phyloP scores from a whole-genome alignment of 192 early-diverging fungal species.

The Rhizophagus sp. region DNA sequence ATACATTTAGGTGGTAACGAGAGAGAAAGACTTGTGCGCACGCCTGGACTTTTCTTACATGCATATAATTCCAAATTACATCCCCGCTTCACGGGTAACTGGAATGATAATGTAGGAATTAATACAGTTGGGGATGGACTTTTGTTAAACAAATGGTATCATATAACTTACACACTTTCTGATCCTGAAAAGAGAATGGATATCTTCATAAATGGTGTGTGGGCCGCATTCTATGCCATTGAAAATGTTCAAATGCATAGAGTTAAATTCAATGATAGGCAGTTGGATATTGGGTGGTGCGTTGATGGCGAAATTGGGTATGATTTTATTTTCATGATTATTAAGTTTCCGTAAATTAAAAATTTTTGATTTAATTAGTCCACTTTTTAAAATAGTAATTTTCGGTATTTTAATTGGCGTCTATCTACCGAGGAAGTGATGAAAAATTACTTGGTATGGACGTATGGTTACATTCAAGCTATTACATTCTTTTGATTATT shows the following conservation, averaged over 20 bases:
- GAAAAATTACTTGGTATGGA: too few species aligned
- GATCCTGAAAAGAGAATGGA: slow-evolving; percentile 20
- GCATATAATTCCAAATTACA: neutral
- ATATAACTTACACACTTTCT: slow-evolving; percentile 27
- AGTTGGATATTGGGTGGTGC: neutral
- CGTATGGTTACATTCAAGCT: too few species aligned
- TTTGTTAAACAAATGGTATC: slow-evolving; percentile 17
- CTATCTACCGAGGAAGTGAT: too few species aligned
- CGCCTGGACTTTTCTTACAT: slow-evolving; percentile 11
- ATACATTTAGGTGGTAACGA: neutral
- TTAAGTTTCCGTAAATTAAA: too few species aligned
- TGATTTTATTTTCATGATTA: too few species aligned
- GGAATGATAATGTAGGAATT: neutral
- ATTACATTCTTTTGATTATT: too few species aligned
- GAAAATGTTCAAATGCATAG: neutral
- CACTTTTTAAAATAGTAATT: too few species aligned
- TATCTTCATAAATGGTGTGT: slow-evolving; percentile 15
- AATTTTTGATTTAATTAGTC: too few species aligned
- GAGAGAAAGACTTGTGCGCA: neutral
- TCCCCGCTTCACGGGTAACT: neutral
- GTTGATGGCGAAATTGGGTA: too few species aligned
- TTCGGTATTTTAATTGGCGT: too few species aligned
- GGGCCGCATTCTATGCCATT: slow-evolving; percentile 1
- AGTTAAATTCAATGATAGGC: slow-evolving; percentile 21
- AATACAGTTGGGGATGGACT: neutral